Evolutionary conservation across 345 rosid species (phyloP).

Genomic region (Sonneratia caseolaris): DNA sequence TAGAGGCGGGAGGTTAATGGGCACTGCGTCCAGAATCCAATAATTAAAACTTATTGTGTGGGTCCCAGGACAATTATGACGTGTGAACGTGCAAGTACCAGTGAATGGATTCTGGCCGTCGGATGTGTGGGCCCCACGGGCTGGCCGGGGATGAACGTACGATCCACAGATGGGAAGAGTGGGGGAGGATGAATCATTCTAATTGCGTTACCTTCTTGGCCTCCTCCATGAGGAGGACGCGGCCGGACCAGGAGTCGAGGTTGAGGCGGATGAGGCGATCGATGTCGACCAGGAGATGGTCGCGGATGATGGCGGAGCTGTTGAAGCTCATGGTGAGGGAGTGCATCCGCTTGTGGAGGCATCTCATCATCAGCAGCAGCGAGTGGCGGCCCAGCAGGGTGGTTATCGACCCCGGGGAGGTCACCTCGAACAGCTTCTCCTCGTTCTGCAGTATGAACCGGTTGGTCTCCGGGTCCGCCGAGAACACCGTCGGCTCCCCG

Average conservation of each 20-base stretch:
- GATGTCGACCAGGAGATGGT: slow-evolving; percentile 73
- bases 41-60: background rate
- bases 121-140: background rate
- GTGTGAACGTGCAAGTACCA: background rate
- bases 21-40: background rate
- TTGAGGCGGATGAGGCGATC: slow-evolving; percentile 90
- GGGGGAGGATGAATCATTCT: background rate
- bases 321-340: slow-evolving; percentile 89
- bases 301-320: slow-evolving; percentile 57
- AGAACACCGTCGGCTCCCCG: slow-evolving; percentile 44
- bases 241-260: slow-evolving; percentile 76
- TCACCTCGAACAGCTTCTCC: slow-evolving; percentile 42
- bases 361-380: slow-evolving; percentile 76
- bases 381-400: slow-evolving; percentile 86
- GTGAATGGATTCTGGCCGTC: background rate
- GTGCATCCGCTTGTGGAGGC: slow-evolving; percentile 88
- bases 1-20: background rate
- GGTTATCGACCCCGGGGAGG: slow-evolving; percentile 83
- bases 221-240: slow-evolving; percentile 87
- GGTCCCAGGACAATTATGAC: background rate
- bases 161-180: background rate
- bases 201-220: slow-evolving; percentile 71
- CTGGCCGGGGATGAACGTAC: no score
- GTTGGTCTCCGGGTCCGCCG: slow-evolving; percentile 43
- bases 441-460: slow-evolving; percentile 38